Evolutionary conservation across 148 eudicot genomes (phyloP).

Genomic region (Rhododendron molle): DNA sequence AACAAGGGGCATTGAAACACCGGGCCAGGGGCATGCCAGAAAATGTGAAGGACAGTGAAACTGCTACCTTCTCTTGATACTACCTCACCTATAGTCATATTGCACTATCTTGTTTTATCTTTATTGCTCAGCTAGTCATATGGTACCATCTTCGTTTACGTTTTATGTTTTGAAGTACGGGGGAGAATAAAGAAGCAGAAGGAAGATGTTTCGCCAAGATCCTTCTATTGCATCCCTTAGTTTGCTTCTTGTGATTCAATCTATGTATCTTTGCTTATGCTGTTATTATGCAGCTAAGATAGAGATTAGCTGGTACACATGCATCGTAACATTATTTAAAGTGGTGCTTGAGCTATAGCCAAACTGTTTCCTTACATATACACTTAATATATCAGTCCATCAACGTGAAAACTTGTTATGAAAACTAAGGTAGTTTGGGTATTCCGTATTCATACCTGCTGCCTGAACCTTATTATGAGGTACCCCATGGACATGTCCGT

Average conservation of each 20-base stretch:
- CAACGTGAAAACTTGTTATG: neutral
- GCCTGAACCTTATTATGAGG: neutral
- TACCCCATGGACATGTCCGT: neutral
- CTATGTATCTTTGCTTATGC: neutral
- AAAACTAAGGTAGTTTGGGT: neutral
- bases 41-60: neutral
- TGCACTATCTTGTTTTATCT: neutral
- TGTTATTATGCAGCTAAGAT: neutral
- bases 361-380: neutral
- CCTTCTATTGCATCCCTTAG: neutral
- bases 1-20: neutral
- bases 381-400: neutral
- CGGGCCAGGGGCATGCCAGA: neutral
- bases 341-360: neutral
- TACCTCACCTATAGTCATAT: neutral
- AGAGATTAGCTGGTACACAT: neutral
- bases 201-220: neutral
- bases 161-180: neutral
- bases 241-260: neutral
- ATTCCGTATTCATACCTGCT: too few species aligned
- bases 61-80: neutral
- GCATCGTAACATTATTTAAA: neutral
- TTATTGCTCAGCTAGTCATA: too few species aligned
- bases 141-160: too few species aligned
- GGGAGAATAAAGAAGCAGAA: neutral